Base-by-base conservation (phyloP, 148 eudicot genomes). In the Nepenthes mirabilis region DNA sequence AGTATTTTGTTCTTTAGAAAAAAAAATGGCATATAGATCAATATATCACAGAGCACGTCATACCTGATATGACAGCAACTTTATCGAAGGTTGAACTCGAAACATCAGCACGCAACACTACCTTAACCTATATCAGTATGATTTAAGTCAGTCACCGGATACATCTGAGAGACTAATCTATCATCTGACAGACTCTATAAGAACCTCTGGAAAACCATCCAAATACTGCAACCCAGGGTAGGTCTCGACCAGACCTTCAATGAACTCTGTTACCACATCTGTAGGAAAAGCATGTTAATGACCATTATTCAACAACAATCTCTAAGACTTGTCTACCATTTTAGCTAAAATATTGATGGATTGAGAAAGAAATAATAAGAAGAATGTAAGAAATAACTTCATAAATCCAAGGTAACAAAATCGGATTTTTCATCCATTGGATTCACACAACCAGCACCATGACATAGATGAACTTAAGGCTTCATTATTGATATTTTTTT, bases 201-300 rank as follows among this genome's bases (percentile, higher is more conserved):
- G 74, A 33, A 91, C 98, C 84, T 85, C 80, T n/a, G 98, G 98
- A 65, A 91, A 91, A 49, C 98, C 98, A 79, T 91, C 96, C 88
- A 91, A 70, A 61, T 85, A 91, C 75, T 88, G 98, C 82, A 91
- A 74, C 37, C 88, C 94, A 32, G 98, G 96, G 69, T 83, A 91
- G 13, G 96, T 91, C 76, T 91, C 98, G 52, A 85, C 96, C 61
- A 91, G 72, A 34, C 98, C 98, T 71, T 91, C 96, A 55, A 91
- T 91, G 72, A 88, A 86, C 71, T 91, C 98, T 6, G 91, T 88
- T 76, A 91, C 98, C 60, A 80, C 98, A 79, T 81, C 95, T 91
- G 83, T 50, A 62, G 65, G 13, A 62, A 68, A 69, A 40, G 56
- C 37, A 47, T 33, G 9, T 49, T 33, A 23, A 23, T 23, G 23